These are phyloP conservation scores for Fusarium nelsonii DNA, from an alignment of 2,329 filamentous ascomycete genomes.

Conservation along the genomic window DNA sequence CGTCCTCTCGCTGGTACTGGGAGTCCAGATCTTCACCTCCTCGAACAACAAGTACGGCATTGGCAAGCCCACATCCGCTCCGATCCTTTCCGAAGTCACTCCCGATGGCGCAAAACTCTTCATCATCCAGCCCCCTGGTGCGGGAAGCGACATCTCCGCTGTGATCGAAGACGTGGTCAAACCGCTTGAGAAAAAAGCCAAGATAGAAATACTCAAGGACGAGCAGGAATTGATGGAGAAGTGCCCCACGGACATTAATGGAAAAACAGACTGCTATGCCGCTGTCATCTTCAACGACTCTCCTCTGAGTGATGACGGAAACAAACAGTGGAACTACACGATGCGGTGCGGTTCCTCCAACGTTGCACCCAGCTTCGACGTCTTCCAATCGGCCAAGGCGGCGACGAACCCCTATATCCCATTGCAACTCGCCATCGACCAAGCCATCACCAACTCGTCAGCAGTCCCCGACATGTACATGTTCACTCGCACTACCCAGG, in stretches of 20 bases:
- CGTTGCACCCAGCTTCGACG: too few relatives aligned
- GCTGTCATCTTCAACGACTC: constrained; percentile 16
- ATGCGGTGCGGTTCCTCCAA: too few relatives aligned
- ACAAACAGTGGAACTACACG: constrained; percentile 4
- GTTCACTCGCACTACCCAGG: constrained; percentile 9
- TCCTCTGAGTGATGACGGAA: neutral
- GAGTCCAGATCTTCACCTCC: constrained; percentile 20
- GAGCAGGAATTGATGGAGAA: constrained; percentile 3
- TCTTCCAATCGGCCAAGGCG: too few relatives aligned
- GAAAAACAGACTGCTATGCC: constrained; percentile 6
- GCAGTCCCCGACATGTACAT: constrained; percentile 1
- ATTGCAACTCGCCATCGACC: constrained; percentile 8
- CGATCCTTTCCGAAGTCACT: constrained; percentile 11
- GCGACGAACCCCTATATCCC: neutral
- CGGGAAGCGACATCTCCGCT: too few relatives aligned
- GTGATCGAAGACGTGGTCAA: too few relatives aligned
- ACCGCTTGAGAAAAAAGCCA: neutral
- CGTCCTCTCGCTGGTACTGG: constrained; percentile 9
- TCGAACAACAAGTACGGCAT: constrained; percentile 20
- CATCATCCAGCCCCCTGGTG: too few relatives aligned
- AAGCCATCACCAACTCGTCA: constrained; percentile 6
- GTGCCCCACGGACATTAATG: constrained; percentile 4
- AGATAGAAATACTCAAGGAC: neutral
- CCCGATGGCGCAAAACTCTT: too few relatives aligned
- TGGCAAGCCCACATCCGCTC: constrained; percentile 5